A percentile compares a stretch with the other conserved stretches of the same genome.
phyloP scores from a whole-genome alignment of 805 yeast genomes.

The Nakazawaea holstii region DNA sequence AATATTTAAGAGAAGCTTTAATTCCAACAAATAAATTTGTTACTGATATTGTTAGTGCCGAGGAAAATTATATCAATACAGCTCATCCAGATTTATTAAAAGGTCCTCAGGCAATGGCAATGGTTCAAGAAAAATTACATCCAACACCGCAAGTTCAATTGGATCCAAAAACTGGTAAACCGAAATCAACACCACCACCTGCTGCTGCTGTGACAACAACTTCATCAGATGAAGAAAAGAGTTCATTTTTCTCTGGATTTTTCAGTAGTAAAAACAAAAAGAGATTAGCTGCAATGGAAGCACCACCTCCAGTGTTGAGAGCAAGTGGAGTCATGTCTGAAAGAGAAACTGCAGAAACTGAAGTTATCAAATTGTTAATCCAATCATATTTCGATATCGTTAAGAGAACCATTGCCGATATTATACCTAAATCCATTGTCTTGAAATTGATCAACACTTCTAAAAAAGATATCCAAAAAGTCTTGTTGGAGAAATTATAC shows the following conservation, averaged over 20 bases:
- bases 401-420: constrained; percentile 86
- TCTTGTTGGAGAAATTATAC: constrained; percentile 80
- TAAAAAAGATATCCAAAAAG: constrained; percentile 86
- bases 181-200: constrained; percentile 33
- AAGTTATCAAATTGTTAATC: constrained; percentile 89
- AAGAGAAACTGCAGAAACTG: constrained; percentile 94
- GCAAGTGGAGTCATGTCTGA: constrained; percentile 93
- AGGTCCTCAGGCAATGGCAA: constrained; percentile 92
- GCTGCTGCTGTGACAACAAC: constrained; percentile 25
- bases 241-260: constrained; percentile 93
- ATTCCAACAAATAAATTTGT: constrained; percentile 86
- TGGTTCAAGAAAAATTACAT: constrained; percentile 83
- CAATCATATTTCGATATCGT: constrained; percentile 89
- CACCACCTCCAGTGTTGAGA: constrained; percentile 92
- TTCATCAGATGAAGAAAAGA: constrained; percentile 39
- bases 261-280: constrained; percentile 90
- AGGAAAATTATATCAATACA: constrained; percentile 92
- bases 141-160: constrained; percentile 70
- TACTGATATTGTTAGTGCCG: constrained; percentile 74
- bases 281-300: constrained; percentile 92
- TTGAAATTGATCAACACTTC: constrained; percentile 81
- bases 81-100: constrained; percentile 95
- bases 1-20: constrained; percentile 71
- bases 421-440: constrained; percentile 95
- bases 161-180: constrained; percentile 88